Conservation (phyloP, 192 early-diverging fungal genomes). For the Glomus cerebriforme region DNA sequence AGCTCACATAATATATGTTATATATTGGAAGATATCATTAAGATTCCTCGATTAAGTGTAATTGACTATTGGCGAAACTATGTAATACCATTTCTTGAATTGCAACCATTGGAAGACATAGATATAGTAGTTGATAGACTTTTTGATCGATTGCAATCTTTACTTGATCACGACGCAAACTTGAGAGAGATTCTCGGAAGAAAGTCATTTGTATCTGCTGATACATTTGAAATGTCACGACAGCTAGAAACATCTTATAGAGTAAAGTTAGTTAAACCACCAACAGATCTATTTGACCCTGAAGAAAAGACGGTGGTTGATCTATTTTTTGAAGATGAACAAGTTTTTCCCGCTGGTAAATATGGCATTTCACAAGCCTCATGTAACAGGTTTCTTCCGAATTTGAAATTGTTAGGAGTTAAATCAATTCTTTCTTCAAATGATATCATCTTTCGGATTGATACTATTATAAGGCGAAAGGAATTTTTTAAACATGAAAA, state of each 20-base stretch:
- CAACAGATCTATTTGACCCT: background rate
- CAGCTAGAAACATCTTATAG: background rate
- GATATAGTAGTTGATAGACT: background rate
- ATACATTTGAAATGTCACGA: background rate
- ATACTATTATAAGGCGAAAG: background rate
- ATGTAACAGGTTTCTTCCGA: background rate
- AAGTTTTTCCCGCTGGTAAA: background rate
- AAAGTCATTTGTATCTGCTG: background rate
- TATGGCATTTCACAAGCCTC: too few relatives aligned
- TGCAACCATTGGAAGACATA: background rate
- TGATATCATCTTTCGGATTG: background rate
- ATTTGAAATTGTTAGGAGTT: background rate
- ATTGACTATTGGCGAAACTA: background rate
- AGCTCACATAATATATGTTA: background rate
- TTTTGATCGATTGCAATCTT: background rate
- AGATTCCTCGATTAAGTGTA: background rate
- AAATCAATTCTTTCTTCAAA: background rate
- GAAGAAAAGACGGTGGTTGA: background rate
- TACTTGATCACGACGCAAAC: background rate
- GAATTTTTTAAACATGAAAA: background rate
- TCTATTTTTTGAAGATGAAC: background rate
- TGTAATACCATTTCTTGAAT: background rate
- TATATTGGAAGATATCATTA: slow-evolving; percentile 13
- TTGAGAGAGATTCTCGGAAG: background rate
- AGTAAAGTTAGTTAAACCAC: background rate